Base-by-base conservation (phyloP, 2,329 filamentous ascomycete genomes). In the Ustulina deusta region DNA sequence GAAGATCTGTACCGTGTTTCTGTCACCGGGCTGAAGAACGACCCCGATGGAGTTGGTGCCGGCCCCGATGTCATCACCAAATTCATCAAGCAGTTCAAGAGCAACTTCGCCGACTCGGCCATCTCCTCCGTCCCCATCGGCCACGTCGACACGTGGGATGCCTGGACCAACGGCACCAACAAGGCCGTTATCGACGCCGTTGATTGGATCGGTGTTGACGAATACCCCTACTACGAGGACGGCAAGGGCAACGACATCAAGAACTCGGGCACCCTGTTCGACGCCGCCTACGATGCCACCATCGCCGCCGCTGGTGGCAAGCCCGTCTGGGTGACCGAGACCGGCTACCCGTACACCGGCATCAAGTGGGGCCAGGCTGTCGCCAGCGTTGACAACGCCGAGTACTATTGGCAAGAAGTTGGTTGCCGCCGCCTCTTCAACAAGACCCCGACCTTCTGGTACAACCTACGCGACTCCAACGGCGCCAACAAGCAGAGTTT, bases 241-340 rank as follows among this genome's bases (percentile, higher is more conserved):
- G 78, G 75, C 46, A 74, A 80, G 65, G 68, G 72, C 44, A 82
- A 82, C 71, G 69, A 71, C 60, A 84, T 86, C 65, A 82, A 82
- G 13, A 80, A 83, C 58, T 76, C 83, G 27, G 80, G 79, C 11
- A 76, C 76, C 62, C 74, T 81, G 58, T 79, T 84, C 60, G 86
- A 85, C 79, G 68, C 70, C 11, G 76, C 74, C 9, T 74, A 75
- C 63, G 73, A 76, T 59, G 74, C 76, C 54, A 78, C 77, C 9
- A 54, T 77, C 52, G 80, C 79, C 29, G 83, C 90, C 65, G 89
- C 94, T 1, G 94, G 68, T 46, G 73, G 72, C 32, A 74, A 73
- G 61, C 73, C 73, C 44, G 73, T 97, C 32, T 97, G 95, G 79
- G 89, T 86, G 42, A 85, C 84, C 2, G 86, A 88, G 80, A 86